These are phyloP conservation scores for Asparagopsis taxiformis DNA, from an alignment of 31 red algal species.

Conservation along the genomic window DNA sequence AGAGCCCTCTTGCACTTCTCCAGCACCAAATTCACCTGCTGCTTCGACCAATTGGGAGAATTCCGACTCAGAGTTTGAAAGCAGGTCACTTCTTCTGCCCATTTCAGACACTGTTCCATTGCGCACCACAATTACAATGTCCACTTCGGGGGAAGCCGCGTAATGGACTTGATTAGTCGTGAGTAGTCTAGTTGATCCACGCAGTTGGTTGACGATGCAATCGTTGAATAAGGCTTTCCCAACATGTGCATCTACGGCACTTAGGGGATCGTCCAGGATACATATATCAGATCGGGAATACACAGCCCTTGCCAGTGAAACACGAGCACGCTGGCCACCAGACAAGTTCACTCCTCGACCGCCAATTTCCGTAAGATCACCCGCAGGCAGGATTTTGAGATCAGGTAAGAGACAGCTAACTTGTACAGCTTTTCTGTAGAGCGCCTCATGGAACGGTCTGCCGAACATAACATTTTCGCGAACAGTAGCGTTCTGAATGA, in stretches of 20 bases:
- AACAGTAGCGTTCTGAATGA: constrained; percentile 86
- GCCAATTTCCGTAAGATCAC: constrained; percentile 84
- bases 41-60: constrained; percentile 58
- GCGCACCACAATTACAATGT: constrained; percentile 69
- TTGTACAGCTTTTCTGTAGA: constrained; percentile 40
- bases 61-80: constrained; percentile 43
- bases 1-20: not conserved
- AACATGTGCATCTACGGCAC: constrained; percentile 89
- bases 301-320: constrained; percentile 83
- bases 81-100: constrained; percentile 46
- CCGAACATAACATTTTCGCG: constrained; percentile 92
- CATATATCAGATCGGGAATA: constrained; percentile 89
- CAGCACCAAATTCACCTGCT: constrained; percentile 47
- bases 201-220: constrained; percentile 61
- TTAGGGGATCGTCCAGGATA: constrained; percentile 84
- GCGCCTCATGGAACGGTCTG: constrained; percentile 48
- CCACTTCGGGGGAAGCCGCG: constrained; percentile 66
- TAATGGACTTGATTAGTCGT: constrained; percentile 89
- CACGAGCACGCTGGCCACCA: constrained; percentile 79
- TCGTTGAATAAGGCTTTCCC: constrained; percentile 76
- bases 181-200: constrained; percentile 66
- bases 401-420: constrained; percentile 56
- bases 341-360: constrained; percentile 75
- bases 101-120: constrained; percentile 59
- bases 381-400: constrained; percentile 64